Conservation (phyloP, 148 eudicot genomes). For the Diospyros kaki region DNA sequence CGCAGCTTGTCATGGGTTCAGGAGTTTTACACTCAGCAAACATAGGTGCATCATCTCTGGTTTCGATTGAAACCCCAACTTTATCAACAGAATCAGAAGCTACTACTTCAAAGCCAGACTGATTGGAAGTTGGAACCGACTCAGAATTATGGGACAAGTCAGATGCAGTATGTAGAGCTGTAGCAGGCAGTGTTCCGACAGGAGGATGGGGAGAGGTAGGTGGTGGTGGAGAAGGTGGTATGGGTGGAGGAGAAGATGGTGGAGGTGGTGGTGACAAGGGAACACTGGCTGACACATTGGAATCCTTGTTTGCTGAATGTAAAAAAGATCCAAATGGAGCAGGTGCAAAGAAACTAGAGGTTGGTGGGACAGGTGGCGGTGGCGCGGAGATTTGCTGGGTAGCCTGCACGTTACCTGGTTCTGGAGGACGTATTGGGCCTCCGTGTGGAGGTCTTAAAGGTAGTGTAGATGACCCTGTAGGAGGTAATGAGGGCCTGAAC, state of each 20-base stretch:
- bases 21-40: not conserved
- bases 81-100: slow-evolving; percentile 23
- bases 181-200: slow-evolving; percentile 12
- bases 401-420: slow-evolving; percentile 26
- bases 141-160: slow-evolving; percentile 18
- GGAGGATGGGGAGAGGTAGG: slow-evolving; percentile 17
- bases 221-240: slow-evolving; percentile 34
- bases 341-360: slow-evolving; percentile 26
- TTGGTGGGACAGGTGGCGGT: slow-evolving; percentile 36
- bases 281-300: slow-evolving; percentile 20
- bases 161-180: slow-evolving; percentile 17
- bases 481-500: slow-evolving; percentile 16
- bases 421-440: slow-evolving; percentile 23
- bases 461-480: slow-evolving; percentile 20
- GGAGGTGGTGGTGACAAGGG: slow-evolving; percentile 38
- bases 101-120: slow-evolving; percentile 3
- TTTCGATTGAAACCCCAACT: slow-evolving; percentile 13
- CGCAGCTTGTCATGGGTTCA: slow-evolving; percentile 10
- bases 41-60: slow-evolving; percentile 14
- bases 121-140: slow-evolving; percentile 16
- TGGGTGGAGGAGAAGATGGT: slow-evolving; percentile 38
- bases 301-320: slow-evolving; percentile 19
- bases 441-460: slow-evolving; percentile 29
- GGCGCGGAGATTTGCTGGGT: slow-evolving; percentile 26
- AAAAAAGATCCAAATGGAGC: slow-evolving; percentile 25